These are phyloP conservation scores for Sporothrix pseudoabietina DNA, from an alignment of 2,329 filamentous ascomycete species.

Conservation along the genomic window DNA sequence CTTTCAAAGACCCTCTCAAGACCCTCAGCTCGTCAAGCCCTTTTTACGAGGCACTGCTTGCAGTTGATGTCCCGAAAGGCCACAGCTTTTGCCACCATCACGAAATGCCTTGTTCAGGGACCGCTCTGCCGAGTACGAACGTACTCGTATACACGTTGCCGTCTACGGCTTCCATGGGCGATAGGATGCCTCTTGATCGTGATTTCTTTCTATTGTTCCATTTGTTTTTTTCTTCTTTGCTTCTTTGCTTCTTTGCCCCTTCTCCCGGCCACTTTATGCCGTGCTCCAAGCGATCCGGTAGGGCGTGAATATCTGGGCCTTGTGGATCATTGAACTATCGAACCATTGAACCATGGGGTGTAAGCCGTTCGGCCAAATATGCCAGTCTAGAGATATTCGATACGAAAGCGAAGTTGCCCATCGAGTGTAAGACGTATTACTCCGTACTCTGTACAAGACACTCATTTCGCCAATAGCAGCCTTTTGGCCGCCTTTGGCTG, in stretches of 20 bases:
- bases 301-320: background rate
- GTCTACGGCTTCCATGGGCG: background rate
- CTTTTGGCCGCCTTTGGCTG: background rate
- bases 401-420: slow-evolving; percentile 2
- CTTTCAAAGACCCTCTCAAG: background rate
- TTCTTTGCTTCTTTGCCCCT: background rate
- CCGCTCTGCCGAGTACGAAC: background rate
- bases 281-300: background rate
- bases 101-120: background rate
- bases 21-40: background rate
- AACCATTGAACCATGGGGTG: background rate
- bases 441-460: background rate
- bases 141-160: background rate
- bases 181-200: background rate
- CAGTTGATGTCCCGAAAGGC: background rate
- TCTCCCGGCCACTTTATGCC: background rate
- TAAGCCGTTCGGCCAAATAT: slow-evolving; percentile 1
- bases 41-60: background rate
- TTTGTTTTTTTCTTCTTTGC: background rate
- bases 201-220: background rate
- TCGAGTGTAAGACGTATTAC: background rate
- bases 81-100: background rate
- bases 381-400: background rate
- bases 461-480: background rate
- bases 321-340: background rate